A percentile compares a stretch with the other conserved stretches of the same genome.
Conservation (phyloP, 768 basidiomycete species). For the Hypsizygus marmoreus region DNA sequence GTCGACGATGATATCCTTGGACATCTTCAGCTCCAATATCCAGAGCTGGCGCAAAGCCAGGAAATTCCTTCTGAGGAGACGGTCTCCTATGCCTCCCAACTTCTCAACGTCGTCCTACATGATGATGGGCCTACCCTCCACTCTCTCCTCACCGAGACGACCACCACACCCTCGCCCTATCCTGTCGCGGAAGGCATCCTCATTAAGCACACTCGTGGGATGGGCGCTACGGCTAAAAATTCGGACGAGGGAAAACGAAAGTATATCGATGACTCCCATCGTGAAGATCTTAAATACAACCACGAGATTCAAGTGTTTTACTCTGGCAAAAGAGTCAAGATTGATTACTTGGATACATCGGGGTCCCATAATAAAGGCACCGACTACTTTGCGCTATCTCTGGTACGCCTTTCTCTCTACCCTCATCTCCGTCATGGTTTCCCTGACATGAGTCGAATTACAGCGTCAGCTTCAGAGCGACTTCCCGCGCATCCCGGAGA, state of each 20-base stretch:
- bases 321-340: constrained; percentile 4
- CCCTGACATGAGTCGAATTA: not conserved
- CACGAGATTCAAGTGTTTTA: not conserved
- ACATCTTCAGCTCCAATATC: too few species aligned
- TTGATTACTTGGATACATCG: constrained; percentile 4
- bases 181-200: too few species aligned
- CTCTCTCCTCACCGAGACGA: too few species aligned
- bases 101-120: too few species aligned
- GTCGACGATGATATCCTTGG: too few species aligned
- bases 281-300: not conserved
- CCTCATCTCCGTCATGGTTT: not conserved
- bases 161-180: too few species aligned
- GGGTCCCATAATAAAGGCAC: not conserved
- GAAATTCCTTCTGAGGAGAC: too few species aligned
- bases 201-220: too few species aligned
- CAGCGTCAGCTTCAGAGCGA: constrained; percentile 51
- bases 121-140: too few species aligned
- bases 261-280: not conserved
- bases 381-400: constrained; percentile 11
- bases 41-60: too few species aligned
- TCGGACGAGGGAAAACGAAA: constrained; percentile 14
- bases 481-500: constrained; percentile 52
- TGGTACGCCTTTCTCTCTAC: constrained; percentile 6
- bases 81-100: too few species aligned
- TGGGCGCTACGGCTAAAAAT: too few species aligned